phyloP scores from a whole-genome alignment of 352 stramenopile genomes.

The Plasmopara halstedii region DNA sequence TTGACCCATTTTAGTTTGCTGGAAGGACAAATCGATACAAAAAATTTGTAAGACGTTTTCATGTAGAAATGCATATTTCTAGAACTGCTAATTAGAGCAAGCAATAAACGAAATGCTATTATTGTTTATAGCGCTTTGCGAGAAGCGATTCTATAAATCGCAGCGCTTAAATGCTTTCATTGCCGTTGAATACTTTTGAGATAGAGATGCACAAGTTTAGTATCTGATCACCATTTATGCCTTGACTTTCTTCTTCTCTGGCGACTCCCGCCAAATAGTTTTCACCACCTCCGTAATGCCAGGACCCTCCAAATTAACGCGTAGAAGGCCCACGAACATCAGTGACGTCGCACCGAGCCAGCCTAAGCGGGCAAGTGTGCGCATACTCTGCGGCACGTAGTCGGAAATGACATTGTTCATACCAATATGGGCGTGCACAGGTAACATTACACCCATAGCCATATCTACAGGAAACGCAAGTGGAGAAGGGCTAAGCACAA shows the following conservation, averaged over 20 bases:
- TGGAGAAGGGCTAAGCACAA: conserved; percentile 69
- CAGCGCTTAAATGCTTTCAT: conserved; percentile 19
- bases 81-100: no score
- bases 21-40: no score
- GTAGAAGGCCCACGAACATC: conserved; percentile 77
- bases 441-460: conserved; percentile 74
- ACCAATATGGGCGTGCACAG: conserved; percentile 88
- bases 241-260: conserved; percentile 52
- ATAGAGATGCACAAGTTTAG: conserved; percentile 1
- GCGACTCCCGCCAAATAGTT: conserved; percentile 75
- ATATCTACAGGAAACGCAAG: conserved; percentile 69
- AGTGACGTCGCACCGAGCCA: conserved; percentile 70
- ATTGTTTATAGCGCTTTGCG: no score
- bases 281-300: conserved; percentile 85
- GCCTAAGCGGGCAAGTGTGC: conserved; percentile 49
- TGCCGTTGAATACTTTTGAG: conserved; percentile 11
- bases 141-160: no score
- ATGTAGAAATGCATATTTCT: no score
- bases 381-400: conserved; percentile 86
- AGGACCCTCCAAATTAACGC: conserved; percentile 75
- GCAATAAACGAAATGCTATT: no score
- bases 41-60: no score
- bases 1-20: no score
- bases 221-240: conserved; percentile 11
- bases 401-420: conserved; percentile 93